Evolutionary conservation across 257 asterid species (phyloP), one percentile per base, ranked within the genome.

Genomic region (Nicotiana otophora): DNA sequence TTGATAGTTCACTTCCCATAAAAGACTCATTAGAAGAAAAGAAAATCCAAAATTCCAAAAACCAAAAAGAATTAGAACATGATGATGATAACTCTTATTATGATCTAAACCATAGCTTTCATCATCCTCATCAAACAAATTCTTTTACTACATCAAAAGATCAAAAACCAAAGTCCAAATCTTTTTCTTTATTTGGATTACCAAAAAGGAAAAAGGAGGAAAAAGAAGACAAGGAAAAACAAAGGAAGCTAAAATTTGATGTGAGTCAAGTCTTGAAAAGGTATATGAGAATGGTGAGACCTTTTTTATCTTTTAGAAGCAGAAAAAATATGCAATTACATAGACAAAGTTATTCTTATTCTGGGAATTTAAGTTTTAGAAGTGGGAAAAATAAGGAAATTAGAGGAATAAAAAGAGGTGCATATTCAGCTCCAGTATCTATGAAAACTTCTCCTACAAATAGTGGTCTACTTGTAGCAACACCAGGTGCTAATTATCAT

Each of bases 351-450:
- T 87, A 82, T 77, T 95, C 98, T 33, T 92, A 68, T 77, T 92
- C 98, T 2, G 98, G 96, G 48, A 91, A 92, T 80, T 42, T 95
- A 34, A 86, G 90, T 28, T 81, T 92, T 58, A 86, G 89, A 77
- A 74, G 85, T 20, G 89, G 87, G 84, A 87, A 83, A 26, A 86
- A 85, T 17, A 55, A 67, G 16, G 61, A 51, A 19, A 30, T 79
- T 81, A 84, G 89, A 33, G 92, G 89, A 31, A 75, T 75, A 51
- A 77, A 86, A 83, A 86, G 90, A 82, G 88, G 97, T 55, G 93
- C 89, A 20, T 81, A 64, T 66, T 92, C 98, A 1, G 98, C 98
- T 4, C 99, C 99, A 61, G 97, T 88, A 14, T 88, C 99, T 8
- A 93, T 92, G 91, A 87, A 86, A 61, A 87, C 89, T 28, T 94